Evolutionary conservation across 306 rosid species (phyloP).

Genomic region (Trifolium subterraneum): DNA sequence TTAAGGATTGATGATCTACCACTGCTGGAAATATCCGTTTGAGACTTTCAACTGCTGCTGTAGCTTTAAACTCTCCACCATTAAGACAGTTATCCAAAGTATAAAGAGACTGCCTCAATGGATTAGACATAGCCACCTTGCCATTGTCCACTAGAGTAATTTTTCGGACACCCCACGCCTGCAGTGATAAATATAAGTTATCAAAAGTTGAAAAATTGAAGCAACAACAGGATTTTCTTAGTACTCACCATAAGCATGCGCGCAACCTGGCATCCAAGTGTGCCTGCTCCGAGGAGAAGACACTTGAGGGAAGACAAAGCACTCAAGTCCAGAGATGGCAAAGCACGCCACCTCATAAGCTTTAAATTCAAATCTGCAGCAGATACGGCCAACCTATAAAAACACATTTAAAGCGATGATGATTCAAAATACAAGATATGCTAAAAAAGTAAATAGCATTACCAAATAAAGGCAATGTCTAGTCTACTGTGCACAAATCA

Average conservation of each 20-base stretch:
- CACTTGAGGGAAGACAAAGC: slow-evolving; percentile 81
- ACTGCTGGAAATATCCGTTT: slow-evolving; percentile 86
- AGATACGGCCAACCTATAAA: slow-evolving; percentile 88
- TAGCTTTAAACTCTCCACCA: slow-evolving; percentile 87
- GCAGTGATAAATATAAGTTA: slow-evolving; percentile 40
- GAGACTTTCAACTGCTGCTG: slow-evolving; percentile 88
- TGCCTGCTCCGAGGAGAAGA: slow-evolving; percentile 97
- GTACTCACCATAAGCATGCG: slow-evolving; percentile 96
- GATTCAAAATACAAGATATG: slow-evolving; percentile 31
- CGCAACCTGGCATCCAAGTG: slow-evolving; percentile 99
- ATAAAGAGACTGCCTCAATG: slow-evolving; percentile 96
- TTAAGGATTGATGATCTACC: slow-evolving; percentile 57
- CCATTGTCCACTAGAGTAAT: slow-evolving; percentile 91
- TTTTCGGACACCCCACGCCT: slow-evolving; percentile 98
- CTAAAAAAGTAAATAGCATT: slow-evolving; percentile 12
- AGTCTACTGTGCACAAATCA: no score
- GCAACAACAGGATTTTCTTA: slow-evolving; percentile 23
- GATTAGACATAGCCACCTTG: slow-evolving; percentile 96
- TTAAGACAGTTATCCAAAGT: slow-evolving; percentile 89
- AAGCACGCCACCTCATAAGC: slow-evolving; percentile 98
- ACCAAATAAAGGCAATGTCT: neutral
- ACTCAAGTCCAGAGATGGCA: slow-evolving; percentile 80
- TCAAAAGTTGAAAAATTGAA: slow-evolving; percentile 29
- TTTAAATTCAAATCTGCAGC: slow-evolving; percentile 99
- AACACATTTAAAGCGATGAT: slow-evolving; percentile 3